A percentile compares a stretch with the other conserved stretches of the same genome.
These are phyloP conservation scores for Malassezia psittaci DNA, from an alignment of 1,284 basidiomycete genomes.

Conservation along the genomic window DNA sequence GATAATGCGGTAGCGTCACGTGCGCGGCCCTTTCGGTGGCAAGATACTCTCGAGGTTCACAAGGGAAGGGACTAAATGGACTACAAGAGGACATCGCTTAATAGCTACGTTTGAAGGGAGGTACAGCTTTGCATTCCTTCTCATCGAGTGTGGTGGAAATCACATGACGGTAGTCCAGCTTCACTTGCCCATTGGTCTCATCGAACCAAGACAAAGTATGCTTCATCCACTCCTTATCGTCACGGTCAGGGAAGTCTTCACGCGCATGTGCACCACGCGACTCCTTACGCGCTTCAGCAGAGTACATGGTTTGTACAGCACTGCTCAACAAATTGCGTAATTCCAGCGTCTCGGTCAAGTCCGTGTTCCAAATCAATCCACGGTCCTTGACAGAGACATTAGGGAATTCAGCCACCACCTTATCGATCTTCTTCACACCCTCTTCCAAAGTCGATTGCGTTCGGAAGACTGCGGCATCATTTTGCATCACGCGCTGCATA, in stretches of 20 bases:
- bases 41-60: not conserved
- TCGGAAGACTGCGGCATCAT: conserved; percentile 54
- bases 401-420: conserved; percentile 76
- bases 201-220: conserved; percentile 40
- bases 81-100: not conserved
- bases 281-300: conserved; percentile 90
- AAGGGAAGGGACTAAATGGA: not conserved
- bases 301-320: conserved; percentile 88
- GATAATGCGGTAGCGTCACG: not conserved
- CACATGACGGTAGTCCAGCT: conserved; percentile 78
- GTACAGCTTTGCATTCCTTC: conserved; percentile 68
- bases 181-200: conserved; percentile 56
- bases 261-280: conserved; percentile 95
- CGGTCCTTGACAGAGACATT: conserved; percentile 93
- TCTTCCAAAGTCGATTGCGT: conserved; percentile 83
- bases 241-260: conserved; percentile 76
- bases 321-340: conserved; percentile 89
- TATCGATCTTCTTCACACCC: conserved; percentile 74
- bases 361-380: conserved; percentile 84
- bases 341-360: conserved; percentile 92
- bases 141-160: conserved; percentile 80
- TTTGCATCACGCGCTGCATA: conserved; percentile 99
- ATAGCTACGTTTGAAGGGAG: conserved; percentile 19
- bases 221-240: conserved; percentile 57
- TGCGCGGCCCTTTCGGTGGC: not conserved